phyloP scores from a whole-genome alignment of 305 asterid genomes.

The Withania somnifera region DNA sequence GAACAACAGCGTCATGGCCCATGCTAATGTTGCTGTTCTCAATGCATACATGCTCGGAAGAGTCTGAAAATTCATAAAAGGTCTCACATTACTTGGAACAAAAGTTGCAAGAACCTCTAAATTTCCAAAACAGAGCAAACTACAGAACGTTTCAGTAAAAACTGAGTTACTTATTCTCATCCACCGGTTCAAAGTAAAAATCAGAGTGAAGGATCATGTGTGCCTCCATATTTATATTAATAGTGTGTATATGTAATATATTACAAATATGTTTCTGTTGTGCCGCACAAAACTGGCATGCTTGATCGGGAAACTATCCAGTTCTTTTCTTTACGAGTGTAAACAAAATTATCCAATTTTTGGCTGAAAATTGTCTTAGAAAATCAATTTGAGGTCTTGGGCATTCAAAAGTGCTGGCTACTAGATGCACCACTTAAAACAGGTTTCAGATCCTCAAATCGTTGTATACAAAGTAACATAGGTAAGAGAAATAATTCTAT shows the following conservation, averaged over 20 bases:
- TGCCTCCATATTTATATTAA: background rate
- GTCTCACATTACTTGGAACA: background rate
- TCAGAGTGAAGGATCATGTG: background rate
- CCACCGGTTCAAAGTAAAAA: background rate
- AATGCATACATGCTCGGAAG: slow-evolving; percentile 58
- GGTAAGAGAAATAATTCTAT: background rate
- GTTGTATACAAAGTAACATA: background rate
- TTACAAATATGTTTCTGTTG: background rate
- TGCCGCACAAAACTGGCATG: background rate
- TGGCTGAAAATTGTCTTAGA: background rate
- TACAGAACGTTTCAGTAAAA: background rate
- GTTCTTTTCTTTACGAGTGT: background rate
- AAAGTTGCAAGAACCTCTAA: background rate
- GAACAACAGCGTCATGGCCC: slow-evolving; percentile 53
- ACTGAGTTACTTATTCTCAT: background rate
- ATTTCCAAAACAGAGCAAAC: background rate
- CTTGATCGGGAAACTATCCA: background rate
- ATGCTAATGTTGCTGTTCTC: slow-evolving; percentile 69
- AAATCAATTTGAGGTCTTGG: background rate
- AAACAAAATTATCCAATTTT: background rate
- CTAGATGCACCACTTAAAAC: background rate
- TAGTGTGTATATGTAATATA: background rate
- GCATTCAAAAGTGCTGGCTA: background rate
- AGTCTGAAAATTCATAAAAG: slow-evolving; percentile 36
- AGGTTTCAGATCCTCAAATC: background rate